Conservation (phyloP, 441 rosid genomes). For the Macaranga tanarius region DNA sequence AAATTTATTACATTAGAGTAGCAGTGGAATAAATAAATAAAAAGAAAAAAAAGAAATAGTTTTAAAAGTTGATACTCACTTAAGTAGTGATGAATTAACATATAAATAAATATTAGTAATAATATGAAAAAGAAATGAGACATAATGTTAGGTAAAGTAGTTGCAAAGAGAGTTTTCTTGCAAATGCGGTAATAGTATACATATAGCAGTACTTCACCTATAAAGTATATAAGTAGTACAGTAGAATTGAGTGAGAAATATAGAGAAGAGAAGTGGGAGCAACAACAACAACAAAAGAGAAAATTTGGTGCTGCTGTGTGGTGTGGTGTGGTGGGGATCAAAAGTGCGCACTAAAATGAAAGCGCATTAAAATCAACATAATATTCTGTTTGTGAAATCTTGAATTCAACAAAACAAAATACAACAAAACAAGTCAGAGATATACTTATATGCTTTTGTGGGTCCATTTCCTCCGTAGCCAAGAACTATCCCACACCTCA, state of each 20-base stretch:
- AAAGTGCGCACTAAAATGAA: constrained; percentile 32
- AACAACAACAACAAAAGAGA: not conserved
- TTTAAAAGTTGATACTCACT: no score
- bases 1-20: no score
- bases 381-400: not conserved
- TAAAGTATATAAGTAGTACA: no score
- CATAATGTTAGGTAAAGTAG: constrained; percentile 27
- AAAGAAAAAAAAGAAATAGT: no score
- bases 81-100: no score
- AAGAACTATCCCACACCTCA: constrained; percentile 42
- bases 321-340: constrained; percentile 12
- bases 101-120: no score
- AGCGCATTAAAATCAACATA: constrained; percentile 3
- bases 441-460: constrained; percentile 18
- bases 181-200: not conserved
- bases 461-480: constrained; percentile 59
- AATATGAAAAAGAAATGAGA: not conserved
- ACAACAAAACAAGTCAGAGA: constrained; percentile 11
- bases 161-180: constrained; percentile 23
- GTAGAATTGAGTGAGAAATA: not conserved
- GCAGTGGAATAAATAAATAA: no score
- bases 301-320: constrained; percentile 24
- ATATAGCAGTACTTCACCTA: no score
- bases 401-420: constrained; percentile 8
- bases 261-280: constrained; percentile 8